Evolutionary conservation across 106 monocot genomes (phyloP).

Genomic region (Dendrobium nobile): DNA sequence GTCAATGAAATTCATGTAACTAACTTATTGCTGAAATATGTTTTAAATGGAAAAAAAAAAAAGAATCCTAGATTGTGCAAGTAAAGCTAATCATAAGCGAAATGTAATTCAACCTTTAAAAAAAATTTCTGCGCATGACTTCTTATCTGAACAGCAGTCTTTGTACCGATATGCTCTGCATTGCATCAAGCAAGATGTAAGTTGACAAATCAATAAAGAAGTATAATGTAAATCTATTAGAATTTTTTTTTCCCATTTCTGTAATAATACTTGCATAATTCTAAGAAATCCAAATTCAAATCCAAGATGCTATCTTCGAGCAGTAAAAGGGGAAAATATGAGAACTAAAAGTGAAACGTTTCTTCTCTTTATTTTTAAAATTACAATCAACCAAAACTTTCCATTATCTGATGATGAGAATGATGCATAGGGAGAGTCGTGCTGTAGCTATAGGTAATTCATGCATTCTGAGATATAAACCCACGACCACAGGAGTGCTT

Average conservation of each 20-base stretch:
- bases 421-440: background rate
- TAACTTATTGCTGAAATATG: background rate
- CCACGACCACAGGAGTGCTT: background rate
- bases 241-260: background rate
- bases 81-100: background rate
- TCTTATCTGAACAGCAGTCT: slow-evolving; percentile 31
- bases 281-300: background rate
- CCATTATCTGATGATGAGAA: background rate
- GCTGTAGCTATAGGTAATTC: background rate
- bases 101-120: slow-evolving; percentile 16
- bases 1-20: background rate
- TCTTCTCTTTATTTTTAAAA: background rate
- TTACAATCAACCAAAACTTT: background rate
- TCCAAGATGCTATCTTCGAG: background rate
- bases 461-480: background rate
- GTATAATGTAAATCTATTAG: background rate
- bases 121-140: slow-evolving; percentile 39
- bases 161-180: slow-evolving; percentile 33
- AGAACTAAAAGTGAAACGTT: background rate
- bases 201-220: background rate
- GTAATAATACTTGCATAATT: background rate
- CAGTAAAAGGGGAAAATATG: background rate
- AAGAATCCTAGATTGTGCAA: background rate
- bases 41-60: background rate
- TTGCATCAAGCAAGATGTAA: background rate